A percentile compares a stretch with the other conserved stretches of the same genome.
phyloP scores from a whole-genome alignment of 176 grass and related monocot genomes.

The Hordeum marinum region DNA sequence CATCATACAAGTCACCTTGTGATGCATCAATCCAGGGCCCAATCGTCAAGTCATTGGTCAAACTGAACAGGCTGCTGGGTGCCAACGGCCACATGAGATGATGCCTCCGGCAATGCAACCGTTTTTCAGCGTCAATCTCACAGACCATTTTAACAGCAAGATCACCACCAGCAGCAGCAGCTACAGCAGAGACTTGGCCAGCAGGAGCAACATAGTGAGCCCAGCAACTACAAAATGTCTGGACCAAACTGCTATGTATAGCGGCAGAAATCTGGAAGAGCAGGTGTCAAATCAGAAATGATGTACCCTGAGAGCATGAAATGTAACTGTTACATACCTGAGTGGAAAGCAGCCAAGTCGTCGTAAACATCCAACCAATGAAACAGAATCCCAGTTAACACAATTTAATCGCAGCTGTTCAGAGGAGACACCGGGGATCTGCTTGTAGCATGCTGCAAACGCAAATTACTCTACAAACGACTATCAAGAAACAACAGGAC shows the following conservation, averaged over 20 bases:
- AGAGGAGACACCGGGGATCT: neutral
- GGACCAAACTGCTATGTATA: neutral
- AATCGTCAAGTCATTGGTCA: too few species aligned
- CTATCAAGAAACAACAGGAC: constrained; percentile 1
- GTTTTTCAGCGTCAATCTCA: neutral
- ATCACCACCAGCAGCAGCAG: neutral
- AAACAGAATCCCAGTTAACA: neutral
- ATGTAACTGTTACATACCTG: neutral
- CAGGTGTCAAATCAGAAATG: neutral
- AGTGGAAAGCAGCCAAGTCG: neutral
- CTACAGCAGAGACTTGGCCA: neutral
- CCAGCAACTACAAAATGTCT: neutral
- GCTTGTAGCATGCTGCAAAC: neutral
- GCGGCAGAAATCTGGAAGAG: neutral
- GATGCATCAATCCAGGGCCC: too few species aligned
- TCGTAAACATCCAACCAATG: neutral
- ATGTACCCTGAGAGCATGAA: neutral
- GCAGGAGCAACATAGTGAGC: neutral
- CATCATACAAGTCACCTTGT: too few species aligned
- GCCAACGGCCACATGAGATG: too few species aligned
- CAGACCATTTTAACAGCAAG: neutral
- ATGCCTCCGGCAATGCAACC: neutral
- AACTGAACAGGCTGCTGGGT: too few species aligned
- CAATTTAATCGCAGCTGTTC: neutral
- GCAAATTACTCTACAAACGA: neutral